A percentile compares a stretch with the other conserved stretches of the same genome.
These are phyloP conservation scores for Cladosporium sphaerospermum DNA, from an alignment of 2,329 filamentous ascomycete species.

Conservation along the genomic window DNA sequence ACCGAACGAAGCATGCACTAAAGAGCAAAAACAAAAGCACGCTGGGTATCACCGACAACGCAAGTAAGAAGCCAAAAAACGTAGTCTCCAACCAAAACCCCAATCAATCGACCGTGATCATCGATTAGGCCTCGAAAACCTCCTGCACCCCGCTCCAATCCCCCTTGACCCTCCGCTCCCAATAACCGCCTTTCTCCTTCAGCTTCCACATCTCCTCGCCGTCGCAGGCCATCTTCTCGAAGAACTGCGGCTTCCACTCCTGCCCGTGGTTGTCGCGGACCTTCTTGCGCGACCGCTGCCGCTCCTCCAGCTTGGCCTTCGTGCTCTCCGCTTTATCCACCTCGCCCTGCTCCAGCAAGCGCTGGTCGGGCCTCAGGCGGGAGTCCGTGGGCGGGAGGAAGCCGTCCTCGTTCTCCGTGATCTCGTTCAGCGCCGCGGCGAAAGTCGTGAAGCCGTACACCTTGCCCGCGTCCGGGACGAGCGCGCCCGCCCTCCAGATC, in stretches of 20 bases:
- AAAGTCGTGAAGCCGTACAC: slow-evolving; percentile 87
- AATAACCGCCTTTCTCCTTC: slow-evolving; percentile 80
- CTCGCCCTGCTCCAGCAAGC: slow-evolving; percentile 72
- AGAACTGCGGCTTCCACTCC: slow-evolving; percentile 74
- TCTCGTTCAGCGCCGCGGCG: slow-evolving; percentile 78
- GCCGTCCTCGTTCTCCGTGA: slow-evolving; percentile 70
- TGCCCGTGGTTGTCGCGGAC: slow-evolving; percentile 71
- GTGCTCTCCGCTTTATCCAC: slow-evolving; percentile 76
- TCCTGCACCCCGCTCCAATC: slow-evolving; percentile 56
- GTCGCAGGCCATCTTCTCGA: slow-evolving; percentile 55
- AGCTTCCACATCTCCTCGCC: slow-evolving; percentile 52
- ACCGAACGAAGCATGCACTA: too few species aligned
- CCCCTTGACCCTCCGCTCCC: slow-evolving; percentile 72
- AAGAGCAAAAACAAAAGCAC: not conserved
- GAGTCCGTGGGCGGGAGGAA: slow-evolving; percentile 76
- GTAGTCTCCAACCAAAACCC: not conserved
- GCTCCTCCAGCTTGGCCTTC: slow-evolving; percentile 80
- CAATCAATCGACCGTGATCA: not conserved
- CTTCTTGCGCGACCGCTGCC: slow-evolving; percentile 67
- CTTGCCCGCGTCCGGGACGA: slow-evolving; percentile 72
- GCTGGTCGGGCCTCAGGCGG: slow-evolving; percentile 79
- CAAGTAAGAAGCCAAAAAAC: not conserved
- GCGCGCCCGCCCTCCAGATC: slow-evolving; percentile 70
- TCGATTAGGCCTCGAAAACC: slow-evolving; percentile 42
- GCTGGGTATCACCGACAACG: slow-evolving; percentile 12